Conservation (phyloP, 768 basidiomycete genomes). For the Termitomyces titanicus region DNA sequence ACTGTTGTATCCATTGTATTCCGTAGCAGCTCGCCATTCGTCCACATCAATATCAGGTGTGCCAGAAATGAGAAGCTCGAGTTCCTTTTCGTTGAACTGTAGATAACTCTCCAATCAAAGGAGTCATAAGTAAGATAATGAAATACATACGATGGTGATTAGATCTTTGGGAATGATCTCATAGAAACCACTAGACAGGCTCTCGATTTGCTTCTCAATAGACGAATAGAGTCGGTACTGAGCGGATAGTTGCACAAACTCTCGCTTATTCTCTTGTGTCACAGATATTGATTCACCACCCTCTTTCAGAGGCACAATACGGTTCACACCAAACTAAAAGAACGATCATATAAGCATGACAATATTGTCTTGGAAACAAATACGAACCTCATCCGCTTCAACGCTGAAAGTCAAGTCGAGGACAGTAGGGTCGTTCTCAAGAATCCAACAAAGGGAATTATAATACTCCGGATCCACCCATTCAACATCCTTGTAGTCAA, state of each 20-base stretch:
- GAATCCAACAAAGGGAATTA: constrained; percentile 96
- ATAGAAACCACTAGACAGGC: constrained; percentile 87
- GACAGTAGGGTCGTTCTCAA: constrained; percentile 89
- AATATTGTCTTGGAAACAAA: not conserved
- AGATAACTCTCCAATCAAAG: not conserved
- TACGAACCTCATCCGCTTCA: constrained; percentile 86
- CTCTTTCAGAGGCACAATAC: constrained; percentile 83
- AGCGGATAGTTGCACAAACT: constrained; percentile 94
- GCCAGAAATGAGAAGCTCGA: constrained; percentile 92
- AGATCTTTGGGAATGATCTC: constrained; percentile 98
- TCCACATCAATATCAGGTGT: constrained; percentile 99
- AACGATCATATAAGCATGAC: constrained; percentile 9
- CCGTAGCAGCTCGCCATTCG: constrained; percentile 92
- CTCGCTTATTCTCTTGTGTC: constrained; percentile 94
- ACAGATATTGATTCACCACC: constrained; percentile 82
- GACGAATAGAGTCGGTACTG: constrained; percentile 92
- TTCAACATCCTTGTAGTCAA: constrained; percentile 95
- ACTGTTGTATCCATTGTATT: constrained; percentile 83
- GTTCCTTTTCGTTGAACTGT: constrained; percentile 92
- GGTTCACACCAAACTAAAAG: constrained; percentile 82
- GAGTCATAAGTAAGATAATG: not conserved
- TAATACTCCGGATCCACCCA: constrained; percentile 99
- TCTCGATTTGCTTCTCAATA: constrained; percentile 94
- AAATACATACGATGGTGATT: constrained; percentile 74
- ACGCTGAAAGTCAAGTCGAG: constrained; percentile 92